A percentile compares a stretch with the other conserved stretches of the same genome.
Conservation (phyloP, 108 stramenopile genomes). For the Nannochloropsis salina region DNA sequence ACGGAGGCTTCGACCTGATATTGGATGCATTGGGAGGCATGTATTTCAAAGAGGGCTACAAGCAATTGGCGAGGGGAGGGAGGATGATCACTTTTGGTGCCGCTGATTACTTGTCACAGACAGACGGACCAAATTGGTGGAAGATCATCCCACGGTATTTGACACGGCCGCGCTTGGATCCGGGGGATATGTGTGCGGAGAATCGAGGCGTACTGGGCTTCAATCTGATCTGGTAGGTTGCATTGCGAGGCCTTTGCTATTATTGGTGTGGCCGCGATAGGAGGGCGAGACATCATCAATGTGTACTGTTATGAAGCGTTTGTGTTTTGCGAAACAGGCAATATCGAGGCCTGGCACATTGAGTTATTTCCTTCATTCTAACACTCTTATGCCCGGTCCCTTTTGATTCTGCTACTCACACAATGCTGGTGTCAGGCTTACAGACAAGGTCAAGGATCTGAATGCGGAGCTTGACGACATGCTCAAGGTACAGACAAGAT, state of each 20-base stretch:
- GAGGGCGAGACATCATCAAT: too few species aligned
- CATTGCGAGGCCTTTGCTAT: too few species aligned
- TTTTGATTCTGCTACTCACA: too few species aligned
- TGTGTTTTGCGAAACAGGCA: too few species aligned
- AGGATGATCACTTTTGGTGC: constrained; percentile 4
- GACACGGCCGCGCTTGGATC: neutral
- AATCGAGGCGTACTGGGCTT: neutral
- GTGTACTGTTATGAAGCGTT: too few species aligned
- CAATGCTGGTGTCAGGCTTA: neutral
- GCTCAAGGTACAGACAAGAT: neutral
- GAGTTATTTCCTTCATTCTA: too few species aligned
- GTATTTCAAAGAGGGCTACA: constrained; percentile 20
- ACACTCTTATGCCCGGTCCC: too few species aligned
- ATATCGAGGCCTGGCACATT: too few species aligned
- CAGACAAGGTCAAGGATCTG: constrained; percentile 3
- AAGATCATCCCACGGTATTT: neutral
- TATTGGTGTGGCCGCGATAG: too few species aligned
- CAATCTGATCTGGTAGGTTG: neutral
- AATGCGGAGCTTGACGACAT: constrained; percentile 13
- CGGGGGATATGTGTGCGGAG: neutral
- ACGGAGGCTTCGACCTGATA: neutral
- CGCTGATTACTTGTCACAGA: neutral
- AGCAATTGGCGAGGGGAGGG: neutral
- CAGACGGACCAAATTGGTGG: neutral
- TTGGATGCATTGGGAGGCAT: neutral